A percentile compares a stretch with the other conserved stretches of the same genome.
Conservation (phyloP, 148 eudicot species). For the Camellia granthamiana region DNA sequence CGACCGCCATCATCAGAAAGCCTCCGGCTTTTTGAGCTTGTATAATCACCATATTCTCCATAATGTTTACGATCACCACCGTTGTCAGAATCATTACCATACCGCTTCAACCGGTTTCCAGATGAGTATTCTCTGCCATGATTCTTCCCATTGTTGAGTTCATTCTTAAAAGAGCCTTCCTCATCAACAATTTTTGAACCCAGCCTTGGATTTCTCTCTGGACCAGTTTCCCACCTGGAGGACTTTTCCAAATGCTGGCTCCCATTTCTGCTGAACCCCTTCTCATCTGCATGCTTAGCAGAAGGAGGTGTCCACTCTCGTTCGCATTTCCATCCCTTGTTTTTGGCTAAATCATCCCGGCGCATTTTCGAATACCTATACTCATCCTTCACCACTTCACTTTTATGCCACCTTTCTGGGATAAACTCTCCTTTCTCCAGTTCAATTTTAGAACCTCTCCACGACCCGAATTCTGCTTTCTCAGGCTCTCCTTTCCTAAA, state of each 20-base stretch:
- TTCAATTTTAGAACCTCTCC: slow-evolving; percentile 53
- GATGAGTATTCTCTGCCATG: slow-evolving; percentile 57
- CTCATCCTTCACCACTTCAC: slow-evolving; percentile 41
- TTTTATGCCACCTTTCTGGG: slow-evolving; percentile 58
- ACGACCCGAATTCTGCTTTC: slow-evolving; percentile 29
- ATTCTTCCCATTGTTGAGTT: slow-evolving; percentile 44
- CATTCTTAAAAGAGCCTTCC: slow-evolving; percentile 42
- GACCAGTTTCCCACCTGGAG: slow-evolving; percentile 60
- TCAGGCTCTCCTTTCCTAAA: not conserved
- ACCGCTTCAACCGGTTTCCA: slow-evolving; percentile 61
- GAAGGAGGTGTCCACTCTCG: slow-evolving; percentile 29
- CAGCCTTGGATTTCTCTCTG: slow-evolving; percentile 45
- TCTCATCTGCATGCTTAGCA: slow-evolving; percentile 53
- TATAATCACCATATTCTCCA: slow-evolving; percentile 56
- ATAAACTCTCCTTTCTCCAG: slow-evolving; percentile 77
- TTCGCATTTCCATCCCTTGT: slow-evolving; percentile 30
- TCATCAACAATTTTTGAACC: slow-evolving; percentile 61
- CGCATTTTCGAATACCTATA: slow-evolving; percentile 32
- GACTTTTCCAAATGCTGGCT: slow-evolving; percentile 44
- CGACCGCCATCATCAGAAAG: slow-evolving; percentile 61
- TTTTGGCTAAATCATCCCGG: slow-evolving; percentile 31
- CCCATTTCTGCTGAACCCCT: slow-evolving; percentile 49
- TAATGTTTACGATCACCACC: slow-evolving; percentile 54
- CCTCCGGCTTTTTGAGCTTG: slow-evolving; percentile 62
- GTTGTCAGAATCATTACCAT: slow-evolving; percentile 57